A percentile compares a stretch with the other conserved stretches of the same genome.
Conservation (phyloP, 2,329 filamentous ascomycete genomes). For the Ophiostoma triangulosporum region DNA sequence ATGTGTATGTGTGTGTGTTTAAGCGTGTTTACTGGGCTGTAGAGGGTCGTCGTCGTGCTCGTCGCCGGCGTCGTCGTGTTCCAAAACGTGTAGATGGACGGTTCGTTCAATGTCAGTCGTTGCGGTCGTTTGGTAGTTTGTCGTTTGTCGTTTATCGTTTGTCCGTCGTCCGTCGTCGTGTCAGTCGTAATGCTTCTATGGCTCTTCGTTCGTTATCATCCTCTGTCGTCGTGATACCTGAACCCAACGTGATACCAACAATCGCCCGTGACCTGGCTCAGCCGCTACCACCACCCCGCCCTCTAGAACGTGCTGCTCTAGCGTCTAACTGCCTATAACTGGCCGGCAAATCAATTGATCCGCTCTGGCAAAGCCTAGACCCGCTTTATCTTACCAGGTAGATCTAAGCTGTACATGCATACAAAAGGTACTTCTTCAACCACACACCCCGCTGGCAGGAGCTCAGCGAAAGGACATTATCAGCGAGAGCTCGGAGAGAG, state of each 20-base stretch:
- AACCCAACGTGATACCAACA: neutral
- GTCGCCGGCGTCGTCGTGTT: neutral
- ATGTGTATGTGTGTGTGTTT: constrained; percentile 9
- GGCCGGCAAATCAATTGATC: constrained; percentile 11
- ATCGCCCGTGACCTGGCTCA: neutral
- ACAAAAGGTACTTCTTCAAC: neutral
- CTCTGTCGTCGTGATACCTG: neutral
- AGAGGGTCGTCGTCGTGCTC: neutral
- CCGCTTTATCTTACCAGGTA: neutral
- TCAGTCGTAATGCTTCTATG: too few species aligned
- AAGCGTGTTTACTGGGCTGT: neutral
- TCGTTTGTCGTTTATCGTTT: neutral
- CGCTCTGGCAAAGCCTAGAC: neutral
- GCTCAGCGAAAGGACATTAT: too few species aligned
- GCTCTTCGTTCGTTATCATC: too few species aligned
- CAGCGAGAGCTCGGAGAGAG: neutral
- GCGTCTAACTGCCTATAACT: neutral
- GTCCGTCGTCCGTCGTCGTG: neutral
- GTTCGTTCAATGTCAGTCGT: too few species aligned
- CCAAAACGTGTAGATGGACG: too few species aligned
- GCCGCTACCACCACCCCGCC: too few species aligned
- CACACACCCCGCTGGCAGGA: neutral
- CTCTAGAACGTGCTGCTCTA: too few species aligned
- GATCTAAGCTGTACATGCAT: neutral
- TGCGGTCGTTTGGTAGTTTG: too few species aligned